Base-by-base conservation (phyloP, 2,329 filamentous ascomycete species). In the Dothiorella sarmentorum region DNA sequence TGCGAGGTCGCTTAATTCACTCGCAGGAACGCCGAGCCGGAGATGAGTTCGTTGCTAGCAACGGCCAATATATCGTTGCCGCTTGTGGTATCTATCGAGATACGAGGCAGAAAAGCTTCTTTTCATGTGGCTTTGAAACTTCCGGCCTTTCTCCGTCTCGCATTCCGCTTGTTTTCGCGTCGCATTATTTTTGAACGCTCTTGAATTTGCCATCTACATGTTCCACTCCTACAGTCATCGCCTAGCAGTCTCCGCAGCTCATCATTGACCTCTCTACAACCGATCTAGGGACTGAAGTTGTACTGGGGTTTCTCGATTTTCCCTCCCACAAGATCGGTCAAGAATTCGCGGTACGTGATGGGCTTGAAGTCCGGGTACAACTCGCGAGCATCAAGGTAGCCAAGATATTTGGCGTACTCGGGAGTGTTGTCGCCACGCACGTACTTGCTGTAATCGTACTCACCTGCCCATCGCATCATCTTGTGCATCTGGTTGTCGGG, bases 341-440 rank as follows among this genome's bases (percentile, higher is more conserved):
- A 17, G 11, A 40, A 53, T 3, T 40, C 49, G 15, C n/a, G 33
- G 49, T 27, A 42, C 20, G 33, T 40, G n/a, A 40, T 53, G 3
- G 49, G 35, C n/a, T 27, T 38, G 20, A 82, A 71, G 18, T 82
- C 80, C 3, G 81, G 82, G 63, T 83, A 85, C 22, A 85, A 69
- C 17, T 84, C 78, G 63, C 77, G 78, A 29, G 71, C 75, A 56
- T 76, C 71, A 17, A 84, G 60, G 65, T 84, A 84, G 2, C 81
- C 81, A 4, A 85, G 70, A 61, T 83, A 84, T 51, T 74, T 71
- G 10, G 82, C 82, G 61, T 77, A 73, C 57, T 81, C 77, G 0
- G 77, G 79, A 9, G 72, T 78, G 66, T 83, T 83, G 62, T 86
- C 82, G 1, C 76, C 78, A 1, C 81, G 73, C 20, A 83, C 64